Base-by-base conservation (phyloP, 2,329 filamentous ascomycete genomes). In the Calonectria leucothoes region DNA sequence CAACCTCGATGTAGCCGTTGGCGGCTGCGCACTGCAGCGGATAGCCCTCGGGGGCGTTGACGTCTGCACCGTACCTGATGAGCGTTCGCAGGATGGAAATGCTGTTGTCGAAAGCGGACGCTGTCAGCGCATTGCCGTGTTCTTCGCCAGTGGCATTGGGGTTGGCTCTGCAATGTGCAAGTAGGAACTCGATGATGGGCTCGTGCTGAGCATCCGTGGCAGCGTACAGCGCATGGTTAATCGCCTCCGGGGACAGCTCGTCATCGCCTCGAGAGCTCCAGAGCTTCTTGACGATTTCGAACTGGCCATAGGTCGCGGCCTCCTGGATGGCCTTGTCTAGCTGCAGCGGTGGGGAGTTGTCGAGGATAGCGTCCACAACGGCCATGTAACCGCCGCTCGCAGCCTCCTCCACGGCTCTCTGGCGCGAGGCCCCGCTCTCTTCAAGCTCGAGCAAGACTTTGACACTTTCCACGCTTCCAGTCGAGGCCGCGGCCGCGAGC, bases 231-330 rank as follows among this genome's bases (percentile, higher is more conserved):
- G 70, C 65, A 23, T 68, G 49, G 65, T 69, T 45, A 29, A 72
- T 31, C 0, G 48, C 65, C 25, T 29, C 55, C 11, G 45, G 14
- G 7, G 70, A 72, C 20, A 72, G 35, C 33, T 48, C 45, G 20
- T 71, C 66, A n/a, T 71, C 63, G 17, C 25, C 25, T 4, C 70
- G 70, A 29, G 52, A 63, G 20, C 31, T 52, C 69, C 69, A 71
- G 12, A 71, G 51, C 23, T 52, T 39, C 39, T 66, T 71, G 39
- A 71, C 51, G 25, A 71, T 61, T 11, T 66, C 51, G 12, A 67
- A 66, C 23, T 71, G 64, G 7, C 77, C 55, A 83, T 83, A 70
- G 12, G 69, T 69, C 3, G 66, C 55, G 11, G 73, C 73, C 15
- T 57, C 45, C 35, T 42, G 55, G n/a, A 70, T 29, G 1, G 70